These are phyloP conservation scores for Jamesozyma rosinii DNA, from an alignment of 805 yeast species.

Conservation along the genomic window DNA sequence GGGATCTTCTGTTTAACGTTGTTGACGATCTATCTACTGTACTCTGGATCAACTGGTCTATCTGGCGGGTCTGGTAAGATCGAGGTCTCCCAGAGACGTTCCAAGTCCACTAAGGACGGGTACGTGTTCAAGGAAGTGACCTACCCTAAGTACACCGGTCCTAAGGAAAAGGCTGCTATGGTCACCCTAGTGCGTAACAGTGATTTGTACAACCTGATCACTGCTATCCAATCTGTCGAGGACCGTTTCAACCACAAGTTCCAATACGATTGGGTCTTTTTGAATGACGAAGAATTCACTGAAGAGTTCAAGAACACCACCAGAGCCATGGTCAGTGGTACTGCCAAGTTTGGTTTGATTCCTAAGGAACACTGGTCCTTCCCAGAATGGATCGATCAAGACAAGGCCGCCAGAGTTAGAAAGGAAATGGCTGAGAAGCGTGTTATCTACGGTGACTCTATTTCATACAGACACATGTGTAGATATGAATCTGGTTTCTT, in stretches of 20 bases:
- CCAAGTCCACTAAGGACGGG: conserved; percentile 6
- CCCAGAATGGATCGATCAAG: conserved; percentile 74
- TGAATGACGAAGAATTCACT: conserved; percentile 77
- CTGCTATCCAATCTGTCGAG: conserved; percentile 69
- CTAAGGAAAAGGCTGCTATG: conserved; percentile 64
- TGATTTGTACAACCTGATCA: conserved; percentile 55
- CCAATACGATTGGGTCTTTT: conserved; percentile 90
- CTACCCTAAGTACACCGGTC: conserved; percentile 13
- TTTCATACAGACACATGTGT: conserved; percentile 83
- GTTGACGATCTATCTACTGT: conserved; percentile 12
- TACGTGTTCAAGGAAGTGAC: conserved; percentile 11
- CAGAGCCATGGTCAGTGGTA: conserved; percentile 62
- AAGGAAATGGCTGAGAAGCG: conserved; percentile 41
- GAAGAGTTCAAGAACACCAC: conserved; percentile 73
- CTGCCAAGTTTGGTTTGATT: conserved; percentile 65
- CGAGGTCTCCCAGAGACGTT: background rate
- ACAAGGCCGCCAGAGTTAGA: conserved; percentile 51
- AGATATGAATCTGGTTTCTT: conserved; percentile 86
- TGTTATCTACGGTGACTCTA: conserved; percentile 57
- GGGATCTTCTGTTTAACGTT: conserved; percentile 13
- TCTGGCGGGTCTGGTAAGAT: background rate
- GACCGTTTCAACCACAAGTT: conserved; percentile 77
- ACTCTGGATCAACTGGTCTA: conserved; percentile 7
- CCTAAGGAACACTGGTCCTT: conserved; percentile 83
- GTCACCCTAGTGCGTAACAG: conserved; percentile 69